Conservation (phyloP, 441 rosid species). For the Sinapis alba region DNA sequence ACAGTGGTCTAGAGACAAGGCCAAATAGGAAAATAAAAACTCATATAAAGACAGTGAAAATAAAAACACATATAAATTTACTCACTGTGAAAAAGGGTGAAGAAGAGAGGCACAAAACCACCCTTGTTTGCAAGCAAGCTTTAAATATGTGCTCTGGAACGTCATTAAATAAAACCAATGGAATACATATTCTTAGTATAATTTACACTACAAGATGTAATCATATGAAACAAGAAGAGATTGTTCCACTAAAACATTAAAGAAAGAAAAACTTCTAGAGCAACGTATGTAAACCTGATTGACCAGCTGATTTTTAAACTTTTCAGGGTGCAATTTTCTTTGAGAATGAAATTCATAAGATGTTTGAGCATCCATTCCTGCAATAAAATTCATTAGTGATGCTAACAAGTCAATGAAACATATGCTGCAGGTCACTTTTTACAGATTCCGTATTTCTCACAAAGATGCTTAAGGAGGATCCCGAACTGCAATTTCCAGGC, state of each 20-base stretch:
- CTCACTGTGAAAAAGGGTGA: constrained; percentile 71
- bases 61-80: constrained; percentile 2
- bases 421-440: not conserved
- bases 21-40: not conserved
- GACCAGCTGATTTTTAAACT: constrained; percentile 72
- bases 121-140: constrained; percentile 88
- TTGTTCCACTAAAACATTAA: not conserved
- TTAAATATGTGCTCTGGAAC: constrained; percentile 68
- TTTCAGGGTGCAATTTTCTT: constrained; percentile 77
- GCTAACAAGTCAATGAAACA: not conserved
- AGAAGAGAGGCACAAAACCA: constrained; percentile 73
- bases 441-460: not conserved
- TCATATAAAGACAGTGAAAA: not conserved
- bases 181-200: not conserved
- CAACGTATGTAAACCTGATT: constrained; percentile 64
- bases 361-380: constrained; percentile 95
- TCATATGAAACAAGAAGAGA: not conserved
- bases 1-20: not conserved
- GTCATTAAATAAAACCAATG: constrained; percentile 10
- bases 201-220: constrained; percentile 2
- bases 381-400: not conserved
- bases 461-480: not conserved
- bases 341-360: constrained; percentile 93
- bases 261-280: not conserved
- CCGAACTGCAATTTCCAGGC: not conserved